Conservation (phyloP, 257 asterid genomes). For the Plectranthus barbatus region DNA sequence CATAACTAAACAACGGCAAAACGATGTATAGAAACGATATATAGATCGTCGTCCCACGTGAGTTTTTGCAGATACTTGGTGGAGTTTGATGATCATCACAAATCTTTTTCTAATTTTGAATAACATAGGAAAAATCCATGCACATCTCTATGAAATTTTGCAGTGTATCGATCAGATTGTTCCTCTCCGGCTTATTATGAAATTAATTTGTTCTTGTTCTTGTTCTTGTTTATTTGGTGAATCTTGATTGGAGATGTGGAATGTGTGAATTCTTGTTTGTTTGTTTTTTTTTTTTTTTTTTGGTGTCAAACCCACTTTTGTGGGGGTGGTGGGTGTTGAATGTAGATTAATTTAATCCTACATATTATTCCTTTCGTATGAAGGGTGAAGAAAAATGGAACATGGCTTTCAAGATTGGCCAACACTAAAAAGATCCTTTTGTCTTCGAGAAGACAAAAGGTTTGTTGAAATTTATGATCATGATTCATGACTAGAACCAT, state of each 20-base stretch:
- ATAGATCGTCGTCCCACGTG: neutral
- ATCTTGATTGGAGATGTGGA: neutral
- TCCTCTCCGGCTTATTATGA: neutral
- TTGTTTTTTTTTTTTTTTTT: too few species aligned
- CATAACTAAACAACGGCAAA: conserved; percentile 10
- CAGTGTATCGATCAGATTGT: conserved; percentile 44
- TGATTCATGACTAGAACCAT: neutral
- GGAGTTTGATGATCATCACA: conserved; percentile 11
- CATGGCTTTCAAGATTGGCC: conserved; percentile 38
- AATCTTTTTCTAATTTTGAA: conserved; percentile 15
- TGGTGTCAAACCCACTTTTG: neutral
- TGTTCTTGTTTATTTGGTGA: too few species aligned
- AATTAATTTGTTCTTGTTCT: neutral
- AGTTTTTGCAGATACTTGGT: conserved; percentile 40
- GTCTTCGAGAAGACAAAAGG: conserved; percentile 26
- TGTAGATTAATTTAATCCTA: conserved; percentile 1
- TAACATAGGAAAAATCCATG: conserved; percentile 11
- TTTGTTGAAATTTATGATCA: conserved; percentile 13
- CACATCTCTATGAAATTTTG: conserved; percentile 38
- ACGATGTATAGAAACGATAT: neutral
- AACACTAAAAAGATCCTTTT: conserved; percentile 37
- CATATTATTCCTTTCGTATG: neutral
- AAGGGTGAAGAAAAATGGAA: conserved; percentile 23
- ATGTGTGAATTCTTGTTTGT: neutral
- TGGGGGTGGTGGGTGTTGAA: neutral